Percentiles rank a stretch among this genome's conserved stretches.
These are phyloP conservation scores for Fusarium ramigenum DNA, from an alignment of 2,329 filamentous ascomycete species.

Conservation along the genomic window DNA sequence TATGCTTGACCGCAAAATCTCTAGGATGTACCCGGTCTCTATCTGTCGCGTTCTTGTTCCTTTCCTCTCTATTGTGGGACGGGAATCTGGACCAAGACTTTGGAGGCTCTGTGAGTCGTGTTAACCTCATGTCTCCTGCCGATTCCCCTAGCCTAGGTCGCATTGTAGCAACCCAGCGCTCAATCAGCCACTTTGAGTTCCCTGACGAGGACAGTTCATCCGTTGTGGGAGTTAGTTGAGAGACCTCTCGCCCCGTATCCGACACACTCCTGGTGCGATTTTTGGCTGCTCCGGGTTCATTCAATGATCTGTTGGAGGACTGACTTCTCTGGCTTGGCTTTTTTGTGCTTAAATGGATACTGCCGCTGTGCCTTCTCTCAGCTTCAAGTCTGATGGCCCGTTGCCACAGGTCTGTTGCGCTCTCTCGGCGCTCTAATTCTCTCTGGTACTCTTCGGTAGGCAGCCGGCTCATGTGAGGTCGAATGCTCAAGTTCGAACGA, in stretches of 20 bases:
- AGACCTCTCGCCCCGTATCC: slow-evolving; percentile 1
- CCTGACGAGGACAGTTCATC: slow-evolving; percentile 17
- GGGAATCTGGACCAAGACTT: slow-evolving; percentile 49
- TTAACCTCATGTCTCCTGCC: background rate
- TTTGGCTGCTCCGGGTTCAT: background rate
- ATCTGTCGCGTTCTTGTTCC: slow-evolving; percentile 36
- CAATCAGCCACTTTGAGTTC: slow-evolving; percentile 30
- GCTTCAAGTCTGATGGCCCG: slow-evolving; percentile 41
- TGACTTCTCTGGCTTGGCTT: background rate
- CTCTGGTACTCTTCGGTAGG: slow-evolving; percentile 14
- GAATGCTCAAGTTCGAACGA: slow-evolving; percentile 31
- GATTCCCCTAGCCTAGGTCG: background rate
- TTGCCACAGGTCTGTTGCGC: slow-evolving; percentile 43
- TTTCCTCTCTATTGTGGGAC: slow-evolving; percentile 44
- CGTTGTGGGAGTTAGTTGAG: slow-evolving; percentile 18
- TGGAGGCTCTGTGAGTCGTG: slow-evolving; percentile 34
- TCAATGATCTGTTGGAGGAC: slow-evolving; percentile 3
- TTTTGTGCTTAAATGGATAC: background rate
- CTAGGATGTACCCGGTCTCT: slow-evolving; percentile 40
- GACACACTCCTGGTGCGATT: slow-evolving; percentile 3
- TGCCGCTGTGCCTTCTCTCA: slow-evolving; percentile 25
- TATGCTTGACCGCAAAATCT: slow-evolving; percentile 44
- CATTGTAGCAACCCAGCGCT: slow-evolving; percentile 34
- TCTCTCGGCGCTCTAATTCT: slow-evolving; percentile 24
- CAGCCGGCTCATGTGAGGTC: slow-evolving; percentile 14